These are phyloP conservation scores for Calonectria montana DNA, from an alignment of 2,329 filamentous ascomycete genomes.

Conservation along the genomic window DNA sequence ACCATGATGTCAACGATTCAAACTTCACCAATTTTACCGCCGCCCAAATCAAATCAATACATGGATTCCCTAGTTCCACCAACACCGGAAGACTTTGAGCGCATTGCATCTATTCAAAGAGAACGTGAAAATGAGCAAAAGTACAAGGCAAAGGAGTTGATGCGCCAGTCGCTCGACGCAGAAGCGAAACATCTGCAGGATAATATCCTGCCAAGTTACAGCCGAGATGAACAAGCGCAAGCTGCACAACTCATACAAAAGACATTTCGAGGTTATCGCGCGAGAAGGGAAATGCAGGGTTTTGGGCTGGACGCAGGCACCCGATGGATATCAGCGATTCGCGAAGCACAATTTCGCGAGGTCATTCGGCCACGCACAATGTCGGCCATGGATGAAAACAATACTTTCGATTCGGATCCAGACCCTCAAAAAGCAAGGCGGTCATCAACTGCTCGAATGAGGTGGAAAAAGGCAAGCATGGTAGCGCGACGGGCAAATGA, in stretches of 20 bases:
- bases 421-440: conserved; percentile 27
- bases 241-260: conserved; percentile 73
- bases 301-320: conserved; percentile 75
- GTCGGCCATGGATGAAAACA: conserved; percentile 26
- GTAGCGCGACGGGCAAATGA: conserved; percentile 79
- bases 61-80: conserved; percentile 63
- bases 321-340: conserved; percentile 76
- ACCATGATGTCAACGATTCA: conserved; percentile 29
- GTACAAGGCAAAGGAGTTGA: conserved; percentile 53
- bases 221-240: conserved; percentile 45
- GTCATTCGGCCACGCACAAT: conserved; percentile 57
- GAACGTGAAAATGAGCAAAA: conserved; percentile 57
- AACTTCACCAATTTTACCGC: conserved; percentile 30
- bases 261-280: conserved; percentile 82
- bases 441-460: conserved; percentile 64
- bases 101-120: conserved; percentile 62
- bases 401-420: conserved; percentile 18
- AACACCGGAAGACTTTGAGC: conserved; percentile 57
- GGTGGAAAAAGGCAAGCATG: conserved; percentile 80
- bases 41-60: conserved; percentile 54
- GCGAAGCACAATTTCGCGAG: conserved; percentile 67
- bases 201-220: conserved; percentile 29
- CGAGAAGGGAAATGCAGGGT: conserved; percentile 76
- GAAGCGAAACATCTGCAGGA: conserved; percentile 40
- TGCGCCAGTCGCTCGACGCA: conserved; percentile 49